Conservation (phyloP, 2,329 filamentous ascomycete genomes). For the Emmonsiellopsis sp. region DNA sequence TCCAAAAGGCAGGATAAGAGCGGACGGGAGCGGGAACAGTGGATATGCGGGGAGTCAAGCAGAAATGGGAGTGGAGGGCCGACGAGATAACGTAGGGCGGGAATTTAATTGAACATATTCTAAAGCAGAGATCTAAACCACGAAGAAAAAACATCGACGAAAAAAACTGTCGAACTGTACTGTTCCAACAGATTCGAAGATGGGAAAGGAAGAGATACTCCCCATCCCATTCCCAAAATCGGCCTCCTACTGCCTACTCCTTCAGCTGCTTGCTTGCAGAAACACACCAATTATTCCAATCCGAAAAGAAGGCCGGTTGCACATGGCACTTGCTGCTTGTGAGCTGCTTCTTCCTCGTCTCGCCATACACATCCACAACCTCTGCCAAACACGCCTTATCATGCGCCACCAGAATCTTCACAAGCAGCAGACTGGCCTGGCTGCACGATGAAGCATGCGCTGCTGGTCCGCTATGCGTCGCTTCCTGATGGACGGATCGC, state of each 20-base stretch:
- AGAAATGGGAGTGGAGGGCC: too few relatives aligned
- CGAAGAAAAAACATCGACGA: too few relatives aligned
- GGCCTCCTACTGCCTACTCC: constrained; percentile 13
- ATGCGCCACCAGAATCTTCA: constrained; percentile 33
- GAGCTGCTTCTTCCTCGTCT: constrained; percentile 52
- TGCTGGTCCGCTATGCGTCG: constrained; percentile 47
- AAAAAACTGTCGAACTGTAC: too few relatives aligned
- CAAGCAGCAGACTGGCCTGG: constrained; percentile 38
- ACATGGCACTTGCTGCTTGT: constrained; percentile 48
- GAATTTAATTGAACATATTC: too few relatives aligned
- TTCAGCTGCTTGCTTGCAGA: constrained; percentile 34
- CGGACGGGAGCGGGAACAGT: too few relatives aligned
- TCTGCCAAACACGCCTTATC: constrained; percentile 44
- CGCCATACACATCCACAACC: constrained; percentile 55
- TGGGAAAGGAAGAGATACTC: too few relatives aligned
- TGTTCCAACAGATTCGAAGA: too few relatives aligned
- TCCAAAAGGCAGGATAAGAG: too few relatives aligned
- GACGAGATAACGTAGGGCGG: too few relatives aligned
- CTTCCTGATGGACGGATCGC: constrained; percentile 57
- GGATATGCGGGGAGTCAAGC: too few relatives aligned
- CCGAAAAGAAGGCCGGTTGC: constrained; percentile 57
- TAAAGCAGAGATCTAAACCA: too few relatives aligned
- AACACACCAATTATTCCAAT: constrained; percentile 65
- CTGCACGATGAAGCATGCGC: constrained; percentile 67
- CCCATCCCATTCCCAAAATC: not conserved